Base-by-base conservation (phyloP, 306 rosid genomes). In the Pyrus betulifolia region DNA sequence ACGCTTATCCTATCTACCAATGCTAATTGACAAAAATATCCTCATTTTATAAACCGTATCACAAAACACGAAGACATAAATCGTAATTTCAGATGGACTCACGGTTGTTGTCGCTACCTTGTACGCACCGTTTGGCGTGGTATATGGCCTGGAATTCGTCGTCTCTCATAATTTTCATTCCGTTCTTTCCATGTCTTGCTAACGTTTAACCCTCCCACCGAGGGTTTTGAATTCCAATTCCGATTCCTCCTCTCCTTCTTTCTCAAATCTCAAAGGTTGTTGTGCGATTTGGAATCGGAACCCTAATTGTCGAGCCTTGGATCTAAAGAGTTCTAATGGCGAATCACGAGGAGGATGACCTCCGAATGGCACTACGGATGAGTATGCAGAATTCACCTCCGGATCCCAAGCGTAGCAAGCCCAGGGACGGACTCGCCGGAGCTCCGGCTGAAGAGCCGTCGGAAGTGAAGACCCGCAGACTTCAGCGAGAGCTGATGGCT, bases 331-430 rank as follows among this genome's bases (percentile, higher is more conserved):
- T 68, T 23, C 54, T 27, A 74, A 95, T 95, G 98, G 97, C 88
- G 90, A 93, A 94, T 90, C 97, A 83, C 51, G 98, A 91, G 77
- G 97, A 90, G 12, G 98, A 95, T 38, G 98, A 95, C 75, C 87
- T 95, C 74, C 84, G 87, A 76, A 86, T 83, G 87, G 98, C 98
- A 28, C 79, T 95, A 71, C 79, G 91, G 85, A 92, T 92, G 93
- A 95, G 98, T 76, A 95, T 95, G 98, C 98, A 91, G 72, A 80
- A 81, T 55, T 80, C 88, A 13, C 85, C 89, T 33, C 98, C 97
- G 35, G 98, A 90, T 74, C 96, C 95, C 23, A 94, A 94, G 90
- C 89, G 98, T 12, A 94, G 93, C 76, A 94, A 91, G 81, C 96
- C 94, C 2, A 74, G 89, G 57, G 98, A 94, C 62, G 84, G 75